Evolutionary conservation across 768 basidiomycete genomes (phyloP).

Genomic region (Lentinus tigrinus): DNA sequence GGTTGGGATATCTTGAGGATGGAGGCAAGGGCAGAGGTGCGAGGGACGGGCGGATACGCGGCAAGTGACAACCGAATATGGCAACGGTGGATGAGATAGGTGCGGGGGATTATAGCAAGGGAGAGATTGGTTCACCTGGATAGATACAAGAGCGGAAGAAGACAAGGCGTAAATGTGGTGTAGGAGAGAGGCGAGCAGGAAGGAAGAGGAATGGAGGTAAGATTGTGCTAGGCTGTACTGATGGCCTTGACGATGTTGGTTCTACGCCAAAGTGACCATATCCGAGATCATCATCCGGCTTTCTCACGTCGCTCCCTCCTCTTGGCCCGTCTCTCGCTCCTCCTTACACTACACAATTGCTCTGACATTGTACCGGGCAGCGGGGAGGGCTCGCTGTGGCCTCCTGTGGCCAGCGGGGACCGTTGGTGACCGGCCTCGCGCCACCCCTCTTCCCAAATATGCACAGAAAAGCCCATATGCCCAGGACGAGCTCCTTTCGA

Average conservation of each 20-base stretch:
- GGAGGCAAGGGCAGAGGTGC: not conserved
- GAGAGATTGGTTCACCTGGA: constrained; percentile 9
- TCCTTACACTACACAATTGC: not conserved
- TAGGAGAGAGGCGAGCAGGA: constrained; percentile 12
- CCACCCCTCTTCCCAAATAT: not conserved
- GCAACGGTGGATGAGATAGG: constrained; percentile 12
- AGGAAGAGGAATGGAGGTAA: constrained; percentile 13
- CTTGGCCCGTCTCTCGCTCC: not conserved
- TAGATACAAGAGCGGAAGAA: constrained; percentile 17
- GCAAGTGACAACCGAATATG: constrained; percentile 7
- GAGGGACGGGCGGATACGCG: constrained; percentile 3
- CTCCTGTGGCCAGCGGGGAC: no score
- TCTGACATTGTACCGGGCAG: not conserved
- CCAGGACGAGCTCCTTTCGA: not conserved
- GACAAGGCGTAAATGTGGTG: constrained; percentile 8
- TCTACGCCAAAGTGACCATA: constrained; percentile 21
- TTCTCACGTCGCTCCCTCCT: constrained; percentile 22
- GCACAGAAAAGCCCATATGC: not conserved
- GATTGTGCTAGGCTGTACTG: constrained; percentile 20
- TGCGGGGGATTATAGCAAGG: not conserved
- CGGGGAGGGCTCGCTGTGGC: not conserved
- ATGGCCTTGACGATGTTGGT: constrained; percentile 18
- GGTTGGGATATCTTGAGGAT: constrained; percentile 13
- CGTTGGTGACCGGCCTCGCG: not conserved
- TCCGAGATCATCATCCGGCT: constrained; percentile 20